These are phyloP conservation scores for Noccaea bulbosa DNA, from an alignment of 345 rosid genomes.

Conservation along the genomic window DNA sequence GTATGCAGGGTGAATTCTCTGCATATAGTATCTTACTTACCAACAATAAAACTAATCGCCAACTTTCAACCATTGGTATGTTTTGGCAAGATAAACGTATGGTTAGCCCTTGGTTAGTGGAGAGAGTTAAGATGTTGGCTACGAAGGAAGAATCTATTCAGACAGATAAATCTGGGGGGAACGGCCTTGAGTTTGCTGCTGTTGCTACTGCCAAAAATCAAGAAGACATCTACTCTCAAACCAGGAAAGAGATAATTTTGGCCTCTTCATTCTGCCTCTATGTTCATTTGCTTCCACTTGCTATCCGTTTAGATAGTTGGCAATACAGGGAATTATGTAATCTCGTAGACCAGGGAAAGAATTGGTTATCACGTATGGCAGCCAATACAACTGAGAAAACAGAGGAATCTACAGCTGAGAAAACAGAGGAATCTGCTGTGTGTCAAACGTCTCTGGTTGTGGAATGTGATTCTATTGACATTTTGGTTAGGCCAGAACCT, in stretches of 20 bases:
- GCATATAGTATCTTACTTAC: conserved; percentile 60
- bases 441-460: conserved; percentile 67
- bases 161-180: conserved; percentile 50
- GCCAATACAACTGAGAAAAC: conserved; percentile 37
- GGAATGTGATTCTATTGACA: conserved; percentile 77
- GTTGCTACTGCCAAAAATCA: conserved; percentile 58
- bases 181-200: conserved; percentile 74
- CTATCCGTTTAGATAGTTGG: conserved; percentile 52
- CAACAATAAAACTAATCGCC: conserved; percentile 47
- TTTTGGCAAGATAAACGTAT: conserved; percentile 75
- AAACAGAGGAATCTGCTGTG: conserved; percentile 39
- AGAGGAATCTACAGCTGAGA: conserved; percentile 42
- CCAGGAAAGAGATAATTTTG: conserved; percentile 62
- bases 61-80: conserved; percentile 64
- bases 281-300: conserved; percentile 55
- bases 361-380: conserved; percentile 49
- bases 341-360: conserved; percentile 58
- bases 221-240: conserved; percentile 59
- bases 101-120: conserved; percentile 69
- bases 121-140: conserved; percentile 77
- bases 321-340: conserved; percentile 51
- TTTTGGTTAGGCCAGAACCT: conserved; percentile 64
- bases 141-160: conserved; percentile 58
- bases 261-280: conserved; percentile 70
- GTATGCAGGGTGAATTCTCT: conserved; percentile 48